Evolutionary conservation across 2,329 filamentous ascomycete species (phyloP), one percentile per base, ranked within the genome.

Genomic region (Pyrenophora seminiperda): DNA sequence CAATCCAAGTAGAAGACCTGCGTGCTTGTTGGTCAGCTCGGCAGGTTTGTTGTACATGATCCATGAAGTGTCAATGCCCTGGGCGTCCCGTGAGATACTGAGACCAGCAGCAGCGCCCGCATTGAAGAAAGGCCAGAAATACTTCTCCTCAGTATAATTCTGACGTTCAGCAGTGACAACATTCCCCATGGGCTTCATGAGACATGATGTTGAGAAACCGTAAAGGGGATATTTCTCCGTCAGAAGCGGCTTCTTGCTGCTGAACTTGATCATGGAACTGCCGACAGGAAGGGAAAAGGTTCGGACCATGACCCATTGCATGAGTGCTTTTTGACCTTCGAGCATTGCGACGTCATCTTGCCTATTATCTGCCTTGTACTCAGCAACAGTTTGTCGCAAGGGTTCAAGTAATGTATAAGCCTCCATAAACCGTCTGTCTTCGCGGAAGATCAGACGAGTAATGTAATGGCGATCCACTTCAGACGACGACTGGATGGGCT

Each of bases 41-140:
- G 85, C 83, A 0, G 94, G 93, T 70, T 96, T 97, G 77, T 99
- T 99, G 80, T 95, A 99, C 27, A 97, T 82, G 60, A 99, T 97
- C 95, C 95, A 99, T 0, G 93, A 97, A 0, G 92, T 97, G 68
- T 99, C 94, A 56, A 99, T 97, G 3, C 93, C 93, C 66, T 91
- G 91, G 3, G 92, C 93, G 47, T 90, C 83, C 10, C 87, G 88
- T 5, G 94, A 96, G 42, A 99, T 96, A 49, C 91, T 90, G 19
- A 99, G 77, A 3, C 94, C 94, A 18, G 90, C 90, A n/a, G 93
- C 89, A 22, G 95, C 93, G 5, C 94, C 94, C 50, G 95, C 91
- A 70, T 99, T 94, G 74, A 99, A 99, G 74, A 97, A 99, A 0
- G 93, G 92, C 94, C 94, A 99, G 67, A 91, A 93, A 32, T 96